Conservation (phyloP, 73 alveolate genomes). For the Paraurostyla sp. region DNA sequence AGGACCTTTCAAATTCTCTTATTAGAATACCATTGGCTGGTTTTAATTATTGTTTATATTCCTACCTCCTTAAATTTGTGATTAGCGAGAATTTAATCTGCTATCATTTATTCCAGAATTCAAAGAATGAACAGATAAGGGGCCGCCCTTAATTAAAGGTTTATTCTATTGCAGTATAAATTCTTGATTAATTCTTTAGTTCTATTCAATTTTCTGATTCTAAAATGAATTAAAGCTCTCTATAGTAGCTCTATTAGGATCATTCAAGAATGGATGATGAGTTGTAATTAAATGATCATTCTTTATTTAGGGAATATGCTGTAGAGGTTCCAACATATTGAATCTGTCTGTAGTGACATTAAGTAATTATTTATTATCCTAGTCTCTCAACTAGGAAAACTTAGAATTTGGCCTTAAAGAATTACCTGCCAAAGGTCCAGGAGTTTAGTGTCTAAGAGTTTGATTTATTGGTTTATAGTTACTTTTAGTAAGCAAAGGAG, state of each 20-base stretch:
- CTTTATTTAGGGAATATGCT: not conserved
- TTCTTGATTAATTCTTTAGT: too few species aligned
- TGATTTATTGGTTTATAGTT: not conserved
- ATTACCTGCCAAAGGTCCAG: slow-evolving; percentile 19
- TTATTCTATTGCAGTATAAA: too few species aligned
- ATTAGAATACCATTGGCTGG: too few species aligned
- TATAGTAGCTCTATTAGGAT: slow-evolving; percentile 23
- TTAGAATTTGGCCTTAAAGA: slow-evolving; percentile 10
- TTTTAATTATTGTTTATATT: too few species aligned
- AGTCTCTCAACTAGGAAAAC: not conserved
- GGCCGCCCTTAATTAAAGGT: slow-evolving; percentile 23
- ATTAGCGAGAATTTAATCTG: slow-evolving; percentile 25
- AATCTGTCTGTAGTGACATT: slow-evolving; percentile 12
- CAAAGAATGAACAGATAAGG: slow-evolving; percentile 35
- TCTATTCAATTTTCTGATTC: not conserved
- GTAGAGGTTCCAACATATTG: slow-evolving; percentile 44
- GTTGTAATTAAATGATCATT: not conserved
- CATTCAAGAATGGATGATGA: slow-evolving; percentile 23
- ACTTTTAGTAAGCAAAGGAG: not conserved
- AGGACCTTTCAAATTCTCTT: too few species aligned
- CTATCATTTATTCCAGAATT: slow-evolving; percentile 31
- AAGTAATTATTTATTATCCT: not conserved
- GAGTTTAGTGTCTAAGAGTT: slow-evolving; percentile 28
- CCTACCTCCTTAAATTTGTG: too few species aligned
- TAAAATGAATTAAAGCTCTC: slow-evolving; percentile 24